Base-by-base conservation (phyloP, 805 yeast species). In the Yamadazyma philogaea region DNA sequence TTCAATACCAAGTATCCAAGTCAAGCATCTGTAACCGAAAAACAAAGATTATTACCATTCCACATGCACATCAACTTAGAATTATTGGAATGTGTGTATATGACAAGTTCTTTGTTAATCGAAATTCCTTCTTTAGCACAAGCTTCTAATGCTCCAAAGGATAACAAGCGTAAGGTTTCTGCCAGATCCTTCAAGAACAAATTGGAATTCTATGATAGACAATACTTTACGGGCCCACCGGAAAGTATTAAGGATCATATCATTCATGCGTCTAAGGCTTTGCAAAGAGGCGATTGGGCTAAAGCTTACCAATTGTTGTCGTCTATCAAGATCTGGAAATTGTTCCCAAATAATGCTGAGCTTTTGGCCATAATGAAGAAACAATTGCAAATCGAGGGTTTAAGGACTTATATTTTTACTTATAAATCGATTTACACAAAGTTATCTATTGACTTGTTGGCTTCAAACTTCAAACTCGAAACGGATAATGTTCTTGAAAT, bases 21-120 rank as follows among this genome's bases (percentile, higher is more conserved):
- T 55, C 69, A 71, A 61, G 71, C 74, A 14, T 61, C 80, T 19
- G 66, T 74, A 35, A 78, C 75, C 47, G 95, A 85, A 59, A 79
- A 75, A 56, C 91, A 83, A 67, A 82, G 90, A 61, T 78, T 89
- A 62, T 75, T 93, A 61, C 99, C 99, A 45, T 93, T 85, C 84
- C 99, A 93, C 70, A 89, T 88, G 86, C 99, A 93, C 70, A 91
- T 93, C 65, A 93, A 93, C 68, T 74, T 91, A 55, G 98, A 95
- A 73, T 79, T 93, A 57, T 77, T 93, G 52, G 99, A 93, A 69
- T 85, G 95, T 61, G 96, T 87, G 37, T 91, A 84, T 75, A 79
- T 89, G 74, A 93, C 98, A 10, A 75, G 87, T 45, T 87, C 96
- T 22, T 72, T 93, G 66, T 77, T 93, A 60, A 79, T 87, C 52